phyloP scores from a whole-genome alignment of 1,284 basidiomycete genomes.

The Ceratobasidium papillatum region DNA sequence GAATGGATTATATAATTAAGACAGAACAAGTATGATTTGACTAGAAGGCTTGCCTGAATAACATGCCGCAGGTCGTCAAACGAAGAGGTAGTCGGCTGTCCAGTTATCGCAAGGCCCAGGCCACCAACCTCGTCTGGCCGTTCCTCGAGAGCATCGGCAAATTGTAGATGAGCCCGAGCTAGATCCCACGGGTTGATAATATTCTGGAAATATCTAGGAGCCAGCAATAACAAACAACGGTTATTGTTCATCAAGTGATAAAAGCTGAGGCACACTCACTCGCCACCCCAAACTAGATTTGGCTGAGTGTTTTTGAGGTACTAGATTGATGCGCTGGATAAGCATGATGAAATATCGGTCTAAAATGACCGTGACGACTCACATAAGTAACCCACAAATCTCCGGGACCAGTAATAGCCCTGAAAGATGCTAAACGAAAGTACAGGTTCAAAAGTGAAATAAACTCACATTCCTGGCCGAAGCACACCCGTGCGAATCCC shows the following conservation, averaged over 20 bases:
- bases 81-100: background rate
- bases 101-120: slow-evolving; percentile 4
- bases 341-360: background rate
- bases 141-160: slow-evolving; percentile 11
- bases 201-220: slow-evolving; percentile 16
- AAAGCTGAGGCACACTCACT: background rate
- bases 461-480: slow-evolving; percentile 30
- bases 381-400: slow-evolving; percentile 19
- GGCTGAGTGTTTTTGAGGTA: slow-evolving; percentile 1
- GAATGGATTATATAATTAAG: background rate
- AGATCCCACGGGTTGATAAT: slow-evolving; percentile 28
- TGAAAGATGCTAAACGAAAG: background rate
- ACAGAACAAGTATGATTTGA: background rate
- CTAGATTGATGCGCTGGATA: background rate
- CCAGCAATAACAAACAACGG: background rate
- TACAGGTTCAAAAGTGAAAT: background rate
- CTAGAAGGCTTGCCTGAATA: background rate
- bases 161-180: slow-evolving; percentile 20
- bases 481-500: slow-evolving; percentile 21
- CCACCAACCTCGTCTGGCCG: slow-evolving; percentile 13
- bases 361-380: background rate
- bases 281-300: slow-evolving; percentile 12
- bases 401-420: slow-evolving; percentile 28
- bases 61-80: slow-evolving; percentile 12
- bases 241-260: background rate